Evolutionary conservation across 495 filamentous ascomycete species (phyloP).

Genomic region (Penicillium taxi): DNA sequence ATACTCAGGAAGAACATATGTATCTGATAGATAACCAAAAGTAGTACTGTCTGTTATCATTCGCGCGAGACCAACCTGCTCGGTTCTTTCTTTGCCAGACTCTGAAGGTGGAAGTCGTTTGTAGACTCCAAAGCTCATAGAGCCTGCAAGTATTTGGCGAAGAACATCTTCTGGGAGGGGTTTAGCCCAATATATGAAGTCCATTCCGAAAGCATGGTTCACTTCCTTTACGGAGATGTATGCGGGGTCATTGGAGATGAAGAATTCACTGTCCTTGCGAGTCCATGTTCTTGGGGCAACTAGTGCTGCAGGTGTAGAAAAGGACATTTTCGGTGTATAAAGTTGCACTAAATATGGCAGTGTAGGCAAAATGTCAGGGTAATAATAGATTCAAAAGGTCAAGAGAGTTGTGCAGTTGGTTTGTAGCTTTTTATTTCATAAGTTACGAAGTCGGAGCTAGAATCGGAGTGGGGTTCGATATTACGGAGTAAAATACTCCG

Average conservation of each 20-base stretch:
- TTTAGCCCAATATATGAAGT: constrained; percentile 49
- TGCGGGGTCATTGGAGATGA: constrained; percentile 44
- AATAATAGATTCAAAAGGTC: not conserved
- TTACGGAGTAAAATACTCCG: not conserved
- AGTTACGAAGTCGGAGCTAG: not conserved
- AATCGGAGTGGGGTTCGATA: not conserved
- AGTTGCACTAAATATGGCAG: not conserved
- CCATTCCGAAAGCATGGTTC: constrained; percentile 42
- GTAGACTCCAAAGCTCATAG: constrained; percentile 50
- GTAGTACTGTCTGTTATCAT: constrained; percentile 59
- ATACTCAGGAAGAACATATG: constrained; percentile 54
- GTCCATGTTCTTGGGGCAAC: constrained; percentile 17
- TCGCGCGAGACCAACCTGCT: constrained; percentile 54
- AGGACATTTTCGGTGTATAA: constrained; percentile 18
- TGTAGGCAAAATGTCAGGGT: not conserved
- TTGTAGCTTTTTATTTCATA: not conserved
- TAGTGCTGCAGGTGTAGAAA: constrained; percentile 11
- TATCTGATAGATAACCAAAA: constrained; percentile 63
- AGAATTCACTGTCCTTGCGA: constrained; percentile 22
- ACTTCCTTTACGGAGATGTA: constrained; percentile 45
- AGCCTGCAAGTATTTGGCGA: constrained; percentile 41
- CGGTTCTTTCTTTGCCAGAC: constrained; percentile 7
- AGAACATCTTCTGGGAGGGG: constrained; percentile 34
- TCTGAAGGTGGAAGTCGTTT: constrained; percentile 5
- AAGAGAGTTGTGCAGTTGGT: not conserved